Percentiles rank a stretch among this genome's conserved stretches.
Evolutionary conservation across 2,329 filamentous ascomycete species (phyloP).

Genomic region (Fusarium verrucosum): DNA sequence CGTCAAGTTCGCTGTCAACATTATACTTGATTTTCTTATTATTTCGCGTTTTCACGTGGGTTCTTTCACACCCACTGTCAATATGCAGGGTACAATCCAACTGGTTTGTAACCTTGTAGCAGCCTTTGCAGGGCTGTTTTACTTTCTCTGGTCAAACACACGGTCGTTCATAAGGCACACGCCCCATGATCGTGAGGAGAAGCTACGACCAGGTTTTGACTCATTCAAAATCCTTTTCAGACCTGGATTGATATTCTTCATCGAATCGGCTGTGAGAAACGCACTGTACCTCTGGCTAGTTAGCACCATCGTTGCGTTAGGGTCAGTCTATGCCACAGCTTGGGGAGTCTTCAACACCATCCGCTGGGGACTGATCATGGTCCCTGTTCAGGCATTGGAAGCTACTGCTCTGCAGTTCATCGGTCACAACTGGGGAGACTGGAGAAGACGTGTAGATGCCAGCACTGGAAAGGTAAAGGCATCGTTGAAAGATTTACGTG

Average conservation of each 20-base stretch:
- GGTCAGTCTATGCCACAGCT: slow-evolving; percentile 72
- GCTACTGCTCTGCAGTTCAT: slow-evolving; percentile 71
- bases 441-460: slow-evolving; percentile 48
- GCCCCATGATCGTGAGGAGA: not conserved
- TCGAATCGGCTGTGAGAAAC: slow-evolving; percentile 73
- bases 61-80: slow-evolving; percentile 63
- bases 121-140: slow-evolving; percentile 64
- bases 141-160: slow-evolving; percentile 63
- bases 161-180: slow-evolving; percentile 18
- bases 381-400: slow-evolving; percentile 73
- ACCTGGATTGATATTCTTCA: slow-evolving; percentile 68
- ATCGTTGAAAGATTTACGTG: slow-evolving; percentile 32
- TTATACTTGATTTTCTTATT: slow-evolving; percentile 71
- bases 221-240: slow-evolving; percentile 61
- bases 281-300: slow-evolving; percentile 77
- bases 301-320: slow-evolving; percentile 69
- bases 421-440: slow-evolving; percentile 71
- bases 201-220: slow-evolving; percentile 50
- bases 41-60: slow-evolving; percentile 73
- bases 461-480: slow-evolving; percentile 29
- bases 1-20: slow-evolving; percentile 72
- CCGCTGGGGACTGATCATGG: slow-evolving; percentile 78
- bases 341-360: slow-evolving; percentile 81
- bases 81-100: slow-evolving; percentile 71
- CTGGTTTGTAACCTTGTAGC: slow-evolving; percentile 68